Percentiles rank a stretch among this genome's conserved stretches.
Evolutionary conservation across 83 land plant genomes (phyloP).

Genomic region (Diphasiastrum complanatum): DNA sequence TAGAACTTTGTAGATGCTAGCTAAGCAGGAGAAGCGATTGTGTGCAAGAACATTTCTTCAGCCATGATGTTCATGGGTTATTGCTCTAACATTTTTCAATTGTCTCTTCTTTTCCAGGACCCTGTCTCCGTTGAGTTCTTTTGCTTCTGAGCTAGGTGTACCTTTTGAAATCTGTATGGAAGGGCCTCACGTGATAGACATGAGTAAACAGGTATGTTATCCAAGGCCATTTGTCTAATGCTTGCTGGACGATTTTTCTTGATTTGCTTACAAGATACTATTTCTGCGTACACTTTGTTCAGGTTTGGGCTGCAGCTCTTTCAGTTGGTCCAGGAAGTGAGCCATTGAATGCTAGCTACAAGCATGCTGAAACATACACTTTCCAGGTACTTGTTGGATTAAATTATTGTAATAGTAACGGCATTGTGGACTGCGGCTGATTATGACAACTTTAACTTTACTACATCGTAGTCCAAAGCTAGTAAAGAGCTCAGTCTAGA

Average conservation of each 20-base stretch:
- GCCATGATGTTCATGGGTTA: no score
- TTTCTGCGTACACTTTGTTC: conserved; percentile 5
- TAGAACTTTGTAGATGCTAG: no score
- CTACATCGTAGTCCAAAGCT: no score
- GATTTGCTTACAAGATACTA: neutral
- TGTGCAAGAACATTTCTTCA: no score
- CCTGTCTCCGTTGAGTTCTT: conserved; percentile 80
- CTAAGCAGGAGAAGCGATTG: no score
- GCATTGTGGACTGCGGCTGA: no score
- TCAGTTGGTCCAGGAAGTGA: conserved; percentile 63
- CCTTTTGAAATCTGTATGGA: conserved; percentile 81
- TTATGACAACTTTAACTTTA: no score
- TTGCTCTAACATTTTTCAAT: neutral
- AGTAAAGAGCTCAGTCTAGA: no score
- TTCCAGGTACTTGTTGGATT: conserved; percentile 65
- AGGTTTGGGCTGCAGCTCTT: conserved; percentile 76
- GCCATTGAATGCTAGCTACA: conserved; percentile 84
- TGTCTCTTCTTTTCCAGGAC: conserved; percentile 43
- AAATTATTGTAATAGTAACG: no score
- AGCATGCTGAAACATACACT: conserved; percentile 68
- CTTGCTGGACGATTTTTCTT: neutral
- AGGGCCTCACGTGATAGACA: conserved; percentile 87
- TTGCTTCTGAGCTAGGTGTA: conserved; percentile 95
- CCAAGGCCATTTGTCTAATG: conserved; percentile 1
- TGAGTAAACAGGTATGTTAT: conserved; percentile 63